These are phyloP conservation scores for Aureobasidium melanogenum DNA, from an alignment of 2,329 filamentous ascomycete genomes.

Conservation along the genomic window DNA sequence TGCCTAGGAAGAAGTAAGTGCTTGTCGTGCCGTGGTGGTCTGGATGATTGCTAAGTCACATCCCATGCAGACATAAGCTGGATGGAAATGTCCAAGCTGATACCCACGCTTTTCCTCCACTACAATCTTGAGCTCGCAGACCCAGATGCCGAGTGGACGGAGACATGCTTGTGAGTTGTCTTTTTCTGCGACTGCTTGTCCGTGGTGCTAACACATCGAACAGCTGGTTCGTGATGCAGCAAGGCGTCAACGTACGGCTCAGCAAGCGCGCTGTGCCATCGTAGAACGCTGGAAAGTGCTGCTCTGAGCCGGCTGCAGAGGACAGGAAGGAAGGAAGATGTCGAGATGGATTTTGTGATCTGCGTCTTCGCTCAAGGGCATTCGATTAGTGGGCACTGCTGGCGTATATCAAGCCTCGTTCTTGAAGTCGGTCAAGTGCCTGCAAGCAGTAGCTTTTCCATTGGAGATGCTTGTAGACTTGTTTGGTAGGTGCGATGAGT, in stretches of 20 bases:
- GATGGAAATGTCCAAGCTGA: constrained; percentile 29
- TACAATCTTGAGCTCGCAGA: constrained; percentile 27
- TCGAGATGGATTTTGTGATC: background rate
- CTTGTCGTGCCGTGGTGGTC: background rate
- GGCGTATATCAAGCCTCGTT: background rate
- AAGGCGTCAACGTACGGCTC: constrained; percentile 18
- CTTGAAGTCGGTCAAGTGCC: background rate
- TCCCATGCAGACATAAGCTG: constrained; percentile 23
- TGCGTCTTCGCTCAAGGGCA: background rate
- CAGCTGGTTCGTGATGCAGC: constrained; percentile 26
- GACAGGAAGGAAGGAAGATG: no score
- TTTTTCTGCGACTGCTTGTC: background rate
- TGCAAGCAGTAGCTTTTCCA: background rate
- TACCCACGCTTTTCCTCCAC: constrained; percentile 28
- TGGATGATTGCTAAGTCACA: background rate
- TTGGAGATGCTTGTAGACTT: background rate
- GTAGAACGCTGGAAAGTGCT: background rate
- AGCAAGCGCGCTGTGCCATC: constrained; percentile 1
- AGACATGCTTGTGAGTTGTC: constrained; percentile 19
- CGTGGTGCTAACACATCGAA: background rate
- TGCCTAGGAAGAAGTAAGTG: constrained; percentile 18
- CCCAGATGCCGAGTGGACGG: constrained; percentile 23
- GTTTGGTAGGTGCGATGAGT: no score
- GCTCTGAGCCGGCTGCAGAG: background rate
- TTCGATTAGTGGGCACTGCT: background rate